These are phyloP conservation scores for Chaetomium tenue DNA, from an alignment of 495 filamentous ascomycete genomes.

Conservation along the genomic window DNA sequence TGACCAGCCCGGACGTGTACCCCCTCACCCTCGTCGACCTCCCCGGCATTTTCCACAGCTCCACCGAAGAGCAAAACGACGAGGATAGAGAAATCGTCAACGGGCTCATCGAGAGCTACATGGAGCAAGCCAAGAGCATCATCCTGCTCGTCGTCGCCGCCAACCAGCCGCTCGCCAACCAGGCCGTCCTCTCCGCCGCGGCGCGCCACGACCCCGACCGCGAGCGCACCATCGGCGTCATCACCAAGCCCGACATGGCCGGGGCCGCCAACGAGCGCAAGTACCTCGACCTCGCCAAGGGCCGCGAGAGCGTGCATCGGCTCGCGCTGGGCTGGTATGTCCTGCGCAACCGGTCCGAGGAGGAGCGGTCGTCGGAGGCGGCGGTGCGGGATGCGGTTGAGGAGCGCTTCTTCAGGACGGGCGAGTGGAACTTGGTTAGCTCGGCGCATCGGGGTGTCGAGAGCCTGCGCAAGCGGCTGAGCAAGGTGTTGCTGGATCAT, in stretches of 20 bases:
- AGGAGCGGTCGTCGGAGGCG: constrained; percentile 32
- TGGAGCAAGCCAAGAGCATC: constrained; percentile 54
- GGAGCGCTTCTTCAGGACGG: constrained; percentile 42
- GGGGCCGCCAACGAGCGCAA: constrained; percentile 17
- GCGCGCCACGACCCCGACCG: constrained; percentile 45
- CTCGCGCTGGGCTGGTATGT: constrained; percentile 59
- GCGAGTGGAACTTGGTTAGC: constrained; percentile 40
- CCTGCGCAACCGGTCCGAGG: constrained; percentile 58
- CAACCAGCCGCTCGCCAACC: constrained; percentile 50
- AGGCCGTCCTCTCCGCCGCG: constrained; percentile 48
- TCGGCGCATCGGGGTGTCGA: constrained; percentile 32
- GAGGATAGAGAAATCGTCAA: constrained; percentile 50
- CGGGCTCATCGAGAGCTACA: constrained; percentile 57
- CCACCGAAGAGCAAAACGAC: constrained; percentile 43
- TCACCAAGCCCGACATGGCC: constrained; percentile 38
- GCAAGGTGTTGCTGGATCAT: constrained; percentile 33
- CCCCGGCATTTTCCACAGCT: constrained; percentile 57
- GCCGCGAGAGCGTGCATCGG: constrained; percentile 24
- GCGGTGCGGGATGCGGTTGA: constrained; percentile 44
- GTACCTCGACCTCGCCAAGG: constrained; percentile 24
- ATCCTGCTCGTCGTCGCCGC: constrained; percentile 59
- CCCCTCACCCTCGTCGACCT: constrained; percentile 67
- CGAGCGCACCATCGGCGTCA: constrained; percentile 57
- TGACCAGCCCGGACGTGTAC: constrained; percentile 56
- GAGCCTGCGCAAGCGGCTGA: constrained; percentile 36